Conservation (phyloP, 495 filamentous ascomycete genomes). For the Penicillium longicatenatum region DNA sequence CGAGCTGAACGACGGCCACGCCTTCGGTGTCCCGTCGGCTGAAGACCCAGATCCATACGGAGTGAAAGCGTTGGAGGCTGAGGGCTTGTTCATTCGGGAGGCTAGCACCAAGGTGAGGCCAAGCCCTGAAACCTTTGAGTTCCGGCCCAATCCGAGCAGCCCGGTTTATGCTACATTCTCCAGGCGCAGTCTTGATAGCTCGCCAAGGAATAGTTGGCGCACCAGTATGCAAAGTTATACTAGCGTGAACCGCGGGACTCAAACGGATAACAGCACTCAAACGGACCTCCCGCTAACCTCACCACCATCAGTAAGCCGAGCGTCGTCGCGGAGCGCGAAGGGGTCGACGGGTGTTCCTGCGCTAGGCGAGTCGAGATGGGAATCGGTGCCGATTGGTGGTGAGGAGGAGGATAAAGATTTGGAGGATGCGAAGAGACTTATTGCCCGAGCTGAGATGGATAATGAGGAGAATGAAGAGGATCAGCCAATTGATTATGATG, state of each 20-base stretch:
- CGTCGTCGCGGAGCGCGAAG: slow-evolving; percentile 47
- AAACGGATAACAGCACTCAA: slow-evolving; percentile 44
- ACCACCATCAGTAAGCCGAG: slow-evolving; percentile 40
- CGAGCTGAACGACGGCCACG: slow-evolving; percentile 48
- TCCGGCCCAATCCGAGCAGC: slow-evolving; percentile 72
- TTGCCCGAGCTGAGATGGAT: slow-evolving; percentile 3
- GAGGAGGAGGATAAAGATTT: slow-evolving; percentile 9
- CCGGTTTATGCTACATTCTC: slow-evolving; percentile 70
- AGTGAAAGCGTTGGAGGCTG: slow-evolving; percentile 79
- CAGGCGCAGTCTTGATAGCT: slow-evolving; percentile 68
- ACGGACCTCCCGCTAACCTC: slow-evolving; percentile 50
- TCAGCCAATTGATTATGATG: slow-evolving; percentile 25
- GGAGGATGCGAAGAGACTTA: slow-evolving; percentile 3
- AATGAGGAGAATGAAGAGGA: slow-evolving; percentile 10
- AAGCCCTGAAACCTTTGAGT: slow-evolving; percentile 75
- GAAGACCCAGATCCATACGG: slow-evolving; percentile 86
- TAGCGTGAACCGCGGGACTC: slow-evolving; percentile 59
- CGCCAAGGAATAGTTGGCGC: slow-evolving; percentile 60
- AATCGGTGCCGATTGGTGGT: slow-evolving; percentile 39
- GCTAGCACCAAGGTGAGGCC: slow-evolving; percentile 72
- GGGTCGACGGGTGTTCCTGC: slow-evolving; percentile 44
- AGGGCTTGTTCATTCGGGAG: slow-evolving; percentile 83
- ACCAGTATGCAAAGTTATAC: slow-evolving; percentile 68
- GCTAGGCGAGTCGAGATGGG: slow-evolving; percentile 28
- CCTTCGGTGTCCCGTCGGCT: slow-evolving; percentile 75